These are phyloP conservation scores for Fusarium sarcochroum DNA, from an alignment of 2,329 filamentous ascomycete genomes.

Conservation along the genomic window DNA sequence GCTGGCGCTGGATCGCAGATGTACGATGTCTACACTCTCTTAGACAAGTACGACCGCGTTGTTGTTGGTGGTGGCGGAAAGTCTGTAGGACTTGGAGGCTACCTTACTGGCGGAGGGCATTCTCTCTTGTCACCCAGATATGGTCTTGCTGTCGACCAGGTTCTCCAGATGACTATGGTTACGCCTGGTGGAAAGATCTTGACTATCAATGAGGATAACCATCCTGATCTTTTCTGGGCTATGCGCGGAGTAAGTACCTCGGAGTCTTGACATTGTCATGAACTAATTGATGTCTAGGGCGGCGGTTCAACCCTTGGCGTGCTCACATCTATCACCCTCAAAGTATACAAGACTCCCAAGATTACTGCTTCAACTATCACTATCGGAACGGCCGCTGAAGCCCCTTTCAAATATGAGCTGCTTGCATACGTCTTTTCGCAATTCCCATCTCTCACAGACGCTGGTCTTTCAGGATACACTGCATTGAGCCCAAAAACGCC, in stretches of 20 bases:
- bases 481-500: slow-evolving; percentile 53
- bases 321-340: slow-evolving; percentile 69
- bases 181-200: slow-evolving; percentile 65
- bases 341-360: slow-evolving; percentile 62
- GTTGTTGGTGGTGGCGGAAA: slow-evolving; percentile 69
- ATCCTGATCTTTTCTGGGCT: slow-evolving; percentile 75
- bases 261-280: background rate
- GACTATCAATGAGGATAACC: slow-evolving; percentile 65
- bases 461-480: slow-evolving; percentile 66
- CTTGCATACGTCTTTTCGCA: slow-evolving; percentile 62
- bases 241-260: slow-evolving; percentile 64
- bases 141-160: slow-evolving; percentile 74
- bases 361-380: slow-evolving; percentile 47
- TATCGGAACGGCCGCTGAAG: slow-evolving; percentile 45
- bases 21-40: slow-evolving; percentile 61
- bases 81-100: slow-evolving; percentile 73
- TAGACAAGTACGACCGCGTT: slow-evolving; percentile 60
- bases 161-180: slow-evolving; percentile 71
- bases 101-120: slow-evolving; percentile 73
- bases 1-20: slow-evolving; percentile 68
- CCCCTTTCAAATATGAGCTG: slow-evolving; percentile 60
- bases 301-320: slow-evolving; percentile 74
- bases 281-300: slow-evolving; percentile 56
- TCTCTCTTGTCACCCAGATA: slow-evolving; percentile 65
- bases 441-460: slow-evolving; percentile 63